Base-by-base conservation (phyloP, 2,329 filamentous ascomycete genomes). In the Ascochyta rabiei region DNA sequence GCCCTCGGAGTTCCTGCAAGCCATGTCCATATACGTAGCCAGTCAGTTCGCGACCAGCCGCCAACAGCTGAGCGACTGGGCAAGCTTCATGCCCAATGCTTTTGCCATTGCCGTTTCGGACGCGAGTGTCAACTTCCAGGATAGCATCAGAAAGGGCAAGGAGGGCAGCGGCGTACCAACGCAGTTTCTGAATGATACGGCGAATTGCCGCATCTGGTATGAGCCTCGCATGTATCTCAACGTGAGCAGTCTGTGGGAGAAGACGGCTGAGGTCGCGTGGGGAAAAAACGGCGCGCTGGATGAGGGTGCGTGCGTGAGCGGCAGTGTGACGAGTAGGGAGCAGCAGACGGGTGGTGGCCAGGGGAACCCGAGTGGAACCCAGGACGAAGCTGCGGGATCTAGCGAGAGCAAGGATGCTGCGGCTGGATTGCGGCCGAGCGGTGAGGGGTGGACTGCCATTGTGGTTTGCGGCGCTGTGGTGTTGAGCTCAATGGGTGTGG, bases 161-260 rank as follows among this genome's bases (percentile, higher is more conserved):
- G 72, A 74, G 49, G 48, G 43, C 0, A 68, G 63, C 4, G 72
- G 71, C 5, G 69, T 78, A 0, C 81, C 86, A 13, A 71, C 82
- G 15, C 86, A 89, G 61, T 89, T 88, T 63, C 72, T 82, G 2
- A 84, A 85, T 51, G 82, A 87, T 59, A 79, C 84, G 1, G 82
- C 86, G 0, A 82, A 86, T 60, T 89, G 86, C 60, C 77, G 85
- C 5, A 68, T 88, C 12, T 89, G 81, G 65, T 87, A 83, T 56
- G 86, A 85, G 2, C 67, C 77, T 15, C 70, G 76, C 2, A 86
- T 84, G 71, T 70, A 84, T 30, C 70, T 78, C 3, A 78, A 85
- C 53, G 78, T 82, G 2, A 76, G 76, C 2, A 75, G 71, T n/a
- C 64, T 84, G 30, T 88, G 86, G 86, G 74, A 72, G 26, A 75